Conservation (phyloP, 352 stramenopile genomes). For the Phytopythium montanum region DNA sequence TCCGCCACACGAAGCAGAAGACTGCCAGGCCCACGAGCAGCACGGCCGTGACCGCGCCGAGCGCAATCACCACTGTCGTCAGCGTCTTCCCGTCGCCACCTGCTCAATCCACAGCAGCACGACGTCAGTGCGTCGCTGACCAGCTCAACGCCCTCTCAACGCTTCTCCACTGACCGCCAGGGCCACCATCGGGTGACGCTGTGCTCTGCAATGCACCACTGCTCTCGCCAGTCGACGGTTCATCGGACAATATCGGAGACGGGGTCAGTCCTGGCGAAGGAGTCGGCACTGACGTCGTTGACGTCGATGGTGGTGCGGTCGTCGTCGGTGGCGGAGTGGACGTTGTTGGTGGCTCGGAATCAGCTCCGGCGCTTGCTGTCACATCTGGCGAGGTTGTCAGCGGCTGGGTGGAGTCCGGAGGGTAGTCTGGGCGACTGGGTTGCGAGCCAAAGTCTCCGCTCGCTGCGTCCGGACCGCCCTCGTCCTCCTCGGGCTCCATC, state of each 20-base stretch:
- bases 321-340: neutral
- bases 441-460: neutral
- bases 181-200: neutral
- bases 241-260: neutral
- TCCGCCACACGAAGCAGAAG: neutral
- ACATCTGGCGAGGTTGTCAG: neutral
- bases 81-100: neutral
- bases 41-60: neutral
- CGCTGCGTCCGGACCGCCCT: neutral
- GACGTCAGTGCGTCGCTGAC: too few relatives aligned
- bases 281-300: neutral
- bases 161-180: neutral
- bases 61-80: neutral
- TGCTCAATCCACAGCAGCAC: neutral
- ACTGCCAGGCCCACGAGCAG: neutral
- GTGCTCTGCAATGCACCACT: neutral
- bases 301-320: neutral
- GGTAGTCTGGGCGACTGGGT: neutral
- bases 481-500: neutral
- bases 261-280: neutral
- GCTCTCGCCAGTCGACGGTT: neutral
- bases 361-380: neutral
- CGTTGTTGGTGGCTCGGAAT: neutral
- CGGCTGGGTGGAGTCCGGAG: neutral
- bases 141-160: neutral